phyloP scores from a whole-genome alignment of 352 stramenopile species.

The Phytophthora cactorum region DNA sequence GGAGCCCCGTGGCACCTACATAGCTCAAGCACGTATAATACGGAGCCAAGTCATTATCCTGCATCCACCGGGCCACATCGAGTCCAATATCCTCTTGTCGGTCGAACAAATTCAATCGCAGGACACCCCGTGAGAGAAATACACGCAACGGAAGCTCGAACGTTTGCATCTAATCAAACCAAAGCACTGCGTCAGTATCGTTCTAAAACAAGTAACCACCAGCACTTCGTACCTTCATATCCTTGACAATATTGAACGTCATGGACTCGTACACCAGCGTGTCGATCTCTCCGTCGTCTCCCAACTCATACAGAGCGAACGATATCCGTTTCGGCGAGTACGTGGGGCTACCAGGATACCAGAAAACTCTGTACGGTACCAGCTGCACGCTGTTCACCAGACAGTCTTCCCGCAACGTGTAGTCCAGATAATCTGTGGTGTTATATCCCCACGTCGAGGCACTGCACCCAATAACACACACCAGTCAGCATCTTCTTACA shows the following conservation, averaged over 20 bases:
- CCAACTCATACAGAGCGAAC: slow-evolving; percentile 65
- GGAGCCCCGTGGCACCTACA: slow-evolving; percentile 50
- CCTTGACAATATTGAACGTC: slow-evolving; percentile 55
- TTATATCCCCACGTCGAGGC: slow-evolving; percentile 47
- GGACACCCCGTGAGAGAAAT: slow-evolving; percentile 53
- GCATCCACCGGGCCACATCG: slow-evolving; percentile 58
- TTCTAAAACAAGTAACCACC: background rate
- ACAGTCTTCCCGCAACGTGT: slow-evolving; percentile 47
- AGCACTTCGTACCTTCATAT: slow-evolving; percentile 51
- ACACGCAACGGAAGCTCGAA: slow-evolving; percentile 55
- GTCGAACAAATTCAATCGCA: slow-evolving; percentile 67
- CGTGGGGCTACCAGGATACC: slow-evolving; percentile 73
- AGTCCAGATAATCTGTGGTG: slow-evolving; percentile 72
- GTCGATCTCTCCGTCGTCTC: slow-evolving; percentile 23
- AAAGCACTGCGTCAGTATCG: background rate
- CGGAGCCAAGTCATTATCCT: slow-evolving; percentile 51
- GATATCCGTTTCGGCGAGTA: slow-evolving; percentile 68
- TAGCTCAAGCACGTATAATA: slow-evolving; percentile 88
- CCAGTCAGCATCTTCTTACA: background rate
- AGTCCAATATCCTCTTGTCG: slow-evolving; percentile 59
- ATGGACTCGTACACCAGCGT: slow-evolving; percentile 58
- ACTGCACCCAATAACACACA: slow-evolving; percentile 18
- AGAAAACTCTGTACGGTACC: slow-evolving; percentile 81
- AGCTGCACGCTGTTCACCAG: slow-evolving; percentile 59
- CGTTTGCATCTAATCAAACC: slow-evolving; percentile 50